Evolutionary conservation across 1,284 basidiomycete genomes (phyloP).

Genomic region (Peniophora sp.): DNA sequence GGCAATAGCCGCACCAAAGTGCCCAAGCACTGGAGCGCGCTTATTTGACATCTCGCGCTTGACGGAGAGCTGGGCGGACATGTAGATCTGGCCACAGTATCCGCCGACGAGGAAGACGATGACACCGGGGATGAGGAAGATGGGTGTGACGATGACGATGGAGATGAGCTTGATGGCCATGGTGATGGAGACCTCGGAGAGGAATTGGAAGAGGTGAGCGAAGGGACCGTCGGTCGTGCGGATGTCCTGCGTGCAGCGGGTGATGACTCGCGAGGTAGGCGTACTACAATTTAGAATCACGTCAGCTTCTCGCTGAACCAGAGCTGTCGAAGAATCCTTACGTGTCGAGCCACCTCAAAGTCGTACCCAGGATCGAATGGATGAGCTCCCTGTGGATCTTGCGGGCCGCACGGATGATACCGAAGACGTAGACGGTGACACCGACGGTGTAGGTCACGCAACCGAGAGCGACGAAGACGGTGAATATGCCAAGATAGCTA

Average conservation of each 20-base stretch:
- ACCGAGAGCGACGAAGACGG: constrained; percentile 23
- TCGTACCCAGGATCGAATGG: constrained; percentile 47
- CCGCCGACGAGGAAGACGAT: constrained; percentile 36
- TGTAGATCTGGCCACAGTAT: constrained; percentile 46
- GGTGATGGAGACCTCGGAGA: constrained; percentile 21
- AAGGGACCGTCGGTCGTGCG: constrained; percentile 26
- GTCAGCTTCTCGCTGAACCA: not conserved
- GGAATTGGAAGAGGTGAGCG: constrained; percentile 14
- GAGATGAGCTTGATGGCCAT: constrained; percentile 35
- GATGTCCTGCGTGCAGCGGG: constrained; percentile 55
- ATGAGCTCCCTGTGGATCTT: constrained; percentile 50
- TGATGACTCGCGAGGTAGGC: constrained; percentile 50
- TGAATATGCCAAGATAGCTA: constrained; percentile 37
- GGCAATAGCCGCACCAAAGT: constrained; percentile 61
- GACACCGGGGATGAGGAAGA: constrained; percentile 31
- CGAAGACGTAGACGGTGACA: constrained; percentile 28
- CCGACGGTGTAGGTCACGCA: constrained; percentile 20
- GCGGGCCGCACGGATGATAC: constrained; percentile 42
- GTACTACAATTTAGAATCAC: constrained; percentile 53
- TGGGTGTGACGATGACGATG: constrained; percentile 38
- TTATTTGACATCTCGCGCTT: constrained; percentile 74
- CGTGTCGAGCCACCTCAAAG: constrained; percentile 27
- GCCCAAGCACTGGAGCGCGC: constrained; percentile 57
- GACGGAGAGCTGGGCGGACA: constrained; percentile 68
- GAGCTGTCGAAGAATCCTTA: constrained; percentile 7